Evolutionary conservation across 164 flowering plant species (phyloP), one percentile per base, ranked within the genome.

Genomic region (Aristolochia contorta): DNA sequence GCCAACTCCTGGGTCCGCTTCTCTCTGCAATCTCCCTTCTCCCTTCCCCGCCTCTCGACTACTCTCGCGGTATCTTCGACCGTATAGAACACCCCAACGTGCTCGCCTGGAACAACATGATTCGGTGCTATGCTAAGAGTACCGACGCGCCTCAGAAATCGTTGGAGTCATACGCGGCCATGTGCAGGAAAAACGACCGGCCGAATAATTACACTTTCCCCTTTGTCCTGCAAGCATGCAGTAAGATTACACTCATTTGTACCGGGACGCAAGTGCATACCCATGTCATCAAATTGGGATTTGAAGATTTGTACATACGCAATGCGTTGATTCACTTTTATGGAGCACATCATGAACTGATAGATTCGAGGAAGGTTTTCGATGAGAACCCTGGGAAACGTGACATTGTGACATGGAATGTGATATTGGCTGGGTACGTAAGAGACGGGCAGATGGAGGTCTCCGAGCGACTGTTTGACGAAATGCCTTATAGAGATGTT

Each of bases 371-470:
- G 32, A 12, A 47, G 66, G 69, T 79, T 56, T 79, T 81, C 43
- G 78, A 79, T 8, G 81, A 81, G 68, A 68, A 18, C 50, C 41
- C 18, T 27, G 59, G n/a, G 46, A 6, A 19, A 12, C 21, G 82
- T 2, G 85, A 81, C 65, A 64, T 74, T 20, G 85, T 81, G 3
- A 66, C 83, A 15, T 81, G 85, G 85, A 78, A 81, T 58, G 70
- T 75, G 2, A 75, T 81, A 66, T 23, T 81, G 12, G 71, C 77
- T 1, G 69, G 71, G 16, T 61, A 67, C 49, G 78, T 67, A 0
- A 76, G 75, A 61, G 75, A 59, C 24, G 79, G 79, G 43, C 68
- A 49, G 70, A 53, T 77, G 16, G 63, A 45, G 24, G 64, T 58
- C 58, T 75, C 71, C 0, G 61, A 73, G 68, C 48, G 65, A n/a